Conservation (phyloP, 73 alveolate genomes). For the Symbiodinium pilosum region DNA sequence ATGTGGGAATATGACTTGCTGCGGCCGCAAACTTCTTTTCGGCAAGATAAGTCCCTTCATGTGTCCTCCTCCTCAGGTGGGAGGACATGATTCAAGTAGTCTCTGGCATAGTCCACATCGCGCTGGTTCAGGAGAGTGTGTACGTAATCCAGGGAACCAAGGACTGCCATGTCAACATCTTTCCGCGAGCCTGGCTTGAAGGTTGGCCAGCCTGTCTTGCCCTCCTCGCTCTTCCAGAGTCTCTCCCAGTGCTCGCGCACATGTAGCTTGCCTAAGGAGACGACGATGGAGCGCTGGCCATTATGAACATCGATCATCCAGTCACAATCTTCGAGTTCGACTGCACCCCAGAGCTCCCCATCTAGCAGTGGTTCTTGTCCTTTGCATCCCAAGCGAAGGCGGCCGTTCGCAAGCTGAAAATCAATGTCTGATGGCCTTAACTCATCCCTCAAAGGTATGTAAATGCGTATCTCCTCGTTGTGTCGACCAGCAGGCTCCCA, state of each 20-base stretch:
- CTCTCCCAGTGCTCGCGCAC: slow-evolving; percentile 86
- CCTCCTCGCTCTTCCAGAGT: slow-evolving; percentile 62
- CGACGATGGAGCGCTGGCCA: slow-evolving; percentile 25
- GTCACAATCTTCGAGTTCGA: slow-evolving; percentile 40
- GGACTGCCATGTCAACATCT: slow-evolving; percentile 65
- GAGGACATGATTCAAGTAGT: slow-evolving; percentile 47
- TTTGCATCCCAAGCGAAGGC: neutral
- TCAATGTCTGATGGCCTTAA: slow-evolving; percentile 30
- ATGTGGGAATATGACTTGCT: too few relatives aligned
- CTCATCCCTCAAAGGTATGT: neutral
- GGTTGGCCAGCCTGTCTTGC: neutral
- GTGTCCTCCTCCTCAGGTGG: neutral
- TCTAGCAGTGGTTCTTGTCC: neutral
- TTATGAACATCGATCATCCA: slow-evolving; percentile 54
- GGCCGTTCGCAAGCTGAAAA: slow-evolving; percentile 28
- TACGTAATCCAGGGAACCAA: slow-evolving; percentile 75
- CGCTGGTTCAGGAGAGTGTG: slow-evolving; percentile 50
- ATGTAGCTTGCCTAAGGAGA: slow-evolving; percentile 50
- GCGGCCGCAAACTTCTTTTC: too few relatives aligned
- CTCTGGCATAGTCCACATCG: slow-evolving; percentile 53
- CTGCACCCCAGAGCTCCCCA: slow-evolving; percentile 72
- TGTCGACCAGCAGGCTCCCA: slow-evolving; percentile 84
- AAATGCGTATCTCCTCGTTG: slow-evolving; percentile 47
- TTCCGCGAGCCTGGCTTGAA: slow-evolving; percentile 37
- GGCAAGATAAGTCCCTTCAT: too few relatives aligned